A percentile compares a stretch with the other conserved stretches of the same genome.
These are phyloP conservation scores for Dendrobium chrysotoxum DNA, from an alignment of 106 monocot genomes.

Conservation along the genomic window DNA sequence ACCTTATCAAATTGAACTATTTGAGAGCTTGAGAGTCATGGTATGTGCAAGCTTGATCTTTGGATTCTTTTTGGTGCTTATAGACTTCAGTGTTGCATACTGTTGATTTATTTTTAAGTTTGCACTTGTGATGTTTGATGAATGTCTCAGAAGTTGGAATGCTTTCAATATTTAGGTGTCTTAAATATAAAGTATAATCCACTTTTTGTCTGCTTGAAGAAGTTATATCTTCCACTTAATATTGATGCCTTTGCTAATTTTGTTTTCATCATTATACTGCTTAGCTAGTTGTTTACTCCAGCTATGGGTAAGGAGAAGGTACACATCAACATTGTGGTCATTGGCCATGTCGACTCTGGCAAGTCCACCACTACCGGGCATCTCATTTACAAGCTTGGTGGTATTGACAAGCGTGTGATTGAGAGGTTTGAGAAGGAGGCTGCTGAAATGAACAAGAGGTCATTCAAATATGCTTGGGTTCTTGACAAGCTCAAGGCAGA, in stretches of 20 bases:
- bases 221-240: too few species aligned
- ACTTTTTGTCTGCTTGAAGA: neutral
- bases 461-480: constrained; percentile 67
- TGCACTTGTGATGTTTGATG: neutral
- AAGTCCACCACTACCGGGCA: constrained; percentile 65
- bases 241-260: neutral
- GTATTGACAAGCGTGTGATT: constrained; percentile 75
- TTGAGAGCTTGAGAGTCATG: too few species aligned
- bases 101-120: too few species aligned
- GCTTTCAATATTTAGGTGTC: neutral
- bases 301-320: constrained; percentile 54
- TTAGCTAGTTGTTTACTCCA: neutral
- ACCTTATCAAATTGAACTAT: too few species aligned
- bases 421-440: constrained; percentile 65
- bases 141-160: neutral
- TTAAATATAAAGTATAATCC: neutral
- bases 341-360: constrained; percentile 59
- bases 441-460: constrained; percentile 63
- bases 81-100: too few species aligned
- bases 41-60: neutral
- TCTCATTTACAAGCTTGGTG: constrained; percentile 62
- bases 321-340: constrained; percentile 66
- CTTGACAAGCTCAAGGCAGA: constrained; percentile 74
- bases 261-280: neutral
- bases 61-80: too few species aligned